Percentiles rank a stretch among this genome's conserved stretches.
Conservation (phyloP, 2,329 filamentous ascomycete species). For the Venturia effusa region DNA sequence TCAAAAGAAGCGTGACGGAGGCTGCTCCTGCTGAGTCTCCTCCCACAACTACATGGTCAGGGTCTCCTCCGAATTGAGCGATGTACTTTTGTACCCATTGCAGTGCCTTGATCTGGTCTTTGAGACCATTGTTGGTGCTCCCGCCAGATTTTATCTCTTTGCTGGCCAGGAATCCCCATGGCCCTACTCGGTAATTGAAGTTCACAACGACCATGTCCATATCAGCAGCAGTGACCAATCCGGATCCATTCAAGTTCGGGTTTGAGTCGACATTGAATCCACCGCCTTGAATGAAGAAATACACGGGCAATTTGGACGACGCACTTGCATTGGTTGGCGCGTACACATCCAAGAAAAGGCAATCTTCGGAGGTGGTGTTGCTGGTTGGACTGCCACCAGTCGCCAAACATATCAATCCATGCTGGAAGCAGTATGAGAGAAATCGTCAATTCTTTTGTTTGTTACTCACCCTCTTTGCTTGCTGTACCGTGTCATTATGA, state of each 20-base stretch:
- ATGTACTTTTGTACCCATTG: constrained; percentile 18
- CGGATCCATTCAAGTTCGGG: neutral
- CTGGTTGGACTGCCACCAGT: constrained; percentile 16
- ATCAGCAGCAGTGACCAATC: constrained; percentile 15
- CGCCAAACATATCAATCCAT: neutral
- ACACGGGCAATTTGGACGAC: constrained; percentile 45
- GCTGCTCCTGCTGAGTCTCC: constrained; percentile 24
- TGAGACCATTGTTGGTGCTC: neutral
- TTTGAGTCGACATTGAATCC: constrained; percentile 24
- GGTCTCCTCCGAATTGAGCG: constrained; percentile 16
- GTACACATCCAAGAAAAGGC: constrained; percentile 39
- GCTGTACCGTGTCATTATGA: constrained; percentile 2
- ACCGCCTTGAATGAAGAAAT: constrained; percentile 42
- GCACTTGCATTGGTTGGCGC: constrained; percentile 38
- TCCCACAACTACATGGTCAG: constrained; percentile 17
- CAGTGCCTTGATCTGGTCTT: constrained; percentile 11
- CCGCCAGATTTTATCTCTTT: neutral
- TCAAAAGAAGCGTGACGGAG: constrained; percentile 35
- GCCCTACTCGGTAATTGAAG: constrained; percentile 34
- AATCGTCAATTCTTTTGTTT: neutral
- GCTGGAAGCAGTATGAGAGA: neutral
- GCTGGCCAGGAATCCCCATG: neutral
- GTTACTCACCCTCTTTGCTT: neutral
- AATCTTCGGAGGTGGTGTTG: constrained; percentile 37
- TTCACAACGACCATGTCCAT: constrained; percentile 36